Evolutionary conservation across 495 filamentous ascomycete species (phyloP).

Genomic region (Aspergillus carlsbadensis): DNA sequence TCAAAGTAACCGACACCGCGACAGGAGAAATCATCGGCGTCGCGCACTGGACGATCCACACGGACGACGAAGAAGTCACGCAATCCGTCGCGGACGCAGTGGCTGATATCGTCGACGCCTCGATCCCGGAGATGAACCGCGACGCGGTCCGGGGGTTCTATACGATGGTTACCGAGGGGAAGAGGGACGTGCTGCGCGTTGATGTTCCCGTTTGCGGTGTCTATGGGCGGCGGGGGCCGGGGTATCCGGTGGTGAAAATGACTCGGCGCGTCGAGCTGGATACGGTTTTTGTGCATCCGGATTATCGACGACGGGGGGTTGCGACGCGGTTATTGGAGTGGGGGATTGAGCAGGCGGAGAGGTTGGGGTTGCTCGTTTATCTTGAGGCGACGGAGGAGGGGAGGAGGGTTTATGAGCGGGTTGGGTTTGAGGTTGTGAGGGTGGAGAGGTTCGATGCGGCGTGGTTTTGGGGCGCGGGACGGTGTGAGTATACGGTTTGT

Average conservation of each 20-base stretch:
- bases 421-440: slow-evolving; percentile 50
- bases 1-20: slow-evolving; percentile 15
- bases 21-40: slow-evolving; percentile 25
- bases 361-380: slow-evolving; percentile 44
- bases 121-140: slow-evolving; percentile 11
- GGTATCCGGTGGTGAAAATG: background rate
- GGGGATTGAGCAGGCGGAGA: slow-evolving; percentile 51
- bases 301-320: slow-evolving; percentile 11
- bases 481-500: slow-evolving; percentile 1
- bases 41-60: slow-evolving; percentile 24
- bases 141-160: background rate
- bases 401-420: slow-evolving; percentile 50
- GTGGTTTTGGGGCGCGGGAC: slow-evolving; percentile 21
- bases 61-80: slow-evolving; percentile 2
- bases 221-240: background rate
- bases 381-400: slow-evolving; percentile 55
- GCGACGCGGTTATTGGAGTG: slow-evolving; percentile 47
- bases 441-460: slow-evolving; percentile 31
- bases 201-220: too few relatives aligned
- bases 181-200: background rate
- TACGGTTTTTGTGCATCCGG: slow-evolving; percentile 5
- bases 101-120: background rate
- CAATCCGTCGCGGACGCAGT: slow-evolving; percentile 1
- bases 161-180: background rate
- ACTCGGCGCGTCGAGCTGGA: slow-evolving; percentile 5